These are phyloP conservation scores for Jatropha multifida DNA, from an alignment of 441 rosid genomes.

Conservation along the genomic window DNA sequence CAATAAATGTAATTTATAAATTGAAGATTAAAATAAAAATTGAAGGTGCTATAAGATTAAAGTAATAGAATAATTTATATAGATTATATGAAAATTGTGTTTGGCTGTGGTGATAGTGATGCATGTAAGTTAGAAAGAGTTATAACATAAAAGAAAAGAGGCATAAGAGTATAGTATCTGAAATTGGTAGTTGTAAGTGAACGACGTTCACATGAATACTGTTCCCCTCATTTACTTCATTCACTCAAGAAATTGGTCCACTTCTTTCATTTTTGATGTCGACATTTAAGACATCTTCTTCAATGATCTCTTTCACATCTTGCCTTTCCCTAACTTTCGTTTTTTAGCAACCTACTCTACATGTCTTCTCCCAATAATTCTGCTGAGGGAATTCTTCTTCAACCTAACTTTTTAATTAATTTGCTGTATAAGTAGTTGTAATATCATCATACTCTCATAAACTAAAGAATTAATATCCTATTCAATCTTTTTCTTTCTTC, in stretches of 20 bases:
- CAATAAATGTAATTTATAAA: no score
- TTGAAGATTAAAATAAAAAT: no score
- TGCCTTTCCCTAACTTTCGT: neutral
- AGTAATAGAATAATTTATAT: no score
- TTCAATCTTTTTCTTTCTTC: no score
- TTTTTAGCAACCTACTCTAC: neutral
- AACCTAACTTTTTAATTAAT: no score
- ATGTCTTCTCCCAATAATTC: neutral
- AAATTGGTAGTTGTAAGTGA: slow-evolving; percentile 43
- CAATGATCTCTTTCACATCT: neutral
- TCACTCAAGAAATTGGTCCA: slow-evolving; percentile 38
- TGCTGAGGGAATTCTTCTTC: no score
- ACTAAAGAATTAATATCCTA: no score
- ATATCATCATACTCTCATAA: no score
- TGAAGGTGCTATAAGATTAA: no score
- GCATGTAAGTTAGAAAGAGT: neutral
- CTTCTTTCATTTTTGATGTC: slow-evolving; percentile 32
- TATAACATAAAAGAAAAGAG: slow-evolving; percentile 23
- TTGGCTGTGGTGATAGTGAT: no score
- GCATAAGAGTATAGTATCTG: slow-evolving; percentile 20
- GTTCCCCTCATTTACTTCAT: slow-evolving; percentile 40
- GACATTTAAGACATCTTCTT: slow-evolving; percentile 19
- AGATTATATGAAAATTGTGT: no score
- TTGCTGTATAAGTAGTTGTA: no score
- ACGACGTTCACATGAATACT: slow-evolving; percentile 44